Evolutionary conservation across 495 filamentous ascomycete species (phyloP), one percentile per base, ranked within the genome.

Genomic region (Penicillium diatomitis): DNA sequence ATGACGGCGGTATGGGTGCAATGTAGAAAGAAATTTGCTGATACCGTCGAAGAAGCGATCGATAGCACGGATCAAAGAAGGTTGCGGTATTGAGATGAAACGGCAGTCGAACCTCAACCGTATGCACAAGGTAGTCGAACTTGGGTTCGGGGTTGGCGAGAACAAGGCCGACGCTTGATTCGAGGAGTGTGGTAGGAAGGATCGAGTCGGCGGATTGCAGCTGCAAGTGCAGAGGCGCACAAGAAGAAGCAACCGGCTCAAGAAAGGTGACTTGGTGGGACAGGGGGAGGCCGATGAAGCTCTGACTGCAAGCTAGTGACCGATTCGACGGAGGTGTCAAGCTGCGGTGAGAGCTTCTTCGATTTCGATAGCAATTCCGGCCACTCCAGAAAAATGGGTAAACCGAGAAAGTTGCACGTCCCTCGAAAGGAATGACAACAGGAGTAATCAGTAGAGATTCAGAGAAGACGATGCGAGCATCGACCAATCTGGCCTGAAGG

Each of bases 341-440:
- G 57, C 49, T 46, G 41, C 38, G 11, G 37, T 47, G 47, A 32
- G n/a, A 48, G 50, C 44, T 46, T 49, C 31, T 32, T 41, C 30
- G 49, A 33, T 38, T 39, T 46, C 32, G 38, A 40, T 27, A 49
- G 42, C 36, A 47, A 42, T 38, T 29, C 51, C 46, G 32, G 35
- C 45, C 8, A 47, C 43, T 51, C 28, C 39, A 30, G 41, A 41
- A 49, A 55, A 45, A 51, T 38, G 47, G 50, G 49, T 11, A 46
- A 38, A 49, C 42, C 34, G 41, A 37, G 47, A 49, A 31, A 28
- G 51, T 49, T 59, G 61, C 54, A 57, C 55, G 56, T 61, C 54
- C 60, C 40, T 52, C 64, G 54, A 62, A 64, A 60, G 70, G 70
- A 72, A 67, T 66, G 70, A 70, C 66, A 64, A 53, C 58, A 48